phyloP scores from a whole-genome alignment of 2,329 filamentous ascomycete species.

The Diplodia mutila region DNA sequence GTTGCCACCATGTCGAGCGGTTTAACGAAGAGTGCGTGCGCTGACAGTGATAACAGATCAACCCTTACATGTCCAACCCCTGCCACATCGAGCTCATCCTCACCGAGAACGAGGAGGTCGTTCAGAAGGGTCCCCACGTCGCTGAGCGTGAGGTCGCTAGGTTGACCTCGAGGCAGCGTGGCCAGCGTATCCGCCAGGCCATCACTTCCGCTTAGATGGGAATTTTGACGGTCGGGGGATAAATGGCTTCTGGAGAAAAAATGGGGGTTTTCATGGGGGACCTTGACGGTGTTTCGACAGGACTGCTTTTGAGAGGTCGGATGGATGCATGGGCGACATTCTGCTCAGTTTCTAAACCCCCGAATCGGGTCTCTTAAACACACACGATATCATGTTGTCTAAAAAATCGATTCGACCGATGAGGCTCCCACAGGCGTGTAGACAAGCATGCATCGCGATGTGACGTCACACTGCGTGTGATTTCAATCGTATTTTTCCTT shows the following conservation, averaged over 20 bases:
- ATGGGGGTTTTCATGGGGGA: constrained; percentile 21
- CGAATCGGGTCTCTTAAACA: constrained; percentile 23
- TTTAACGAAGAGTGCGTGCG: background rate
- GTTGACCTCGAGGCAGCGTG: constrained; percentile 92
- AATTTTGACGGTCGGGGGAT: background rate
- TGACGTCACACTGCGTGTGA: constrained; percentile 17
- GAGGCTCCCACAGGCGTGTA: constrained; percentile 9
- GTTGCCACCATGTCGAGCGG: constrained; percentile 48
- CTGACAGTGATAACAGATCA: constrained; percentile 68
- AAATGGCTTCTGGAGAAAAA: constrained; percentile 21
- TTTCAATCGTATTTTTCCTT: constrained; percentile 6
- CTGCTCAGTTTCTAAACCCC: constrained; percentile 22
- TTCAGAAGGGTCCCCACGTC: constrained; percentile 81
- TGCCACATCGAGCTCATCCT: constrained; percentile 99
- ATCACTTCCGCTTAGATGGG: constrained; percentile 59
- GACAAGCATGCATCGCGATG: background rate
- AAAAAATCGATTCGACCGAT: constrained; percentile 26
- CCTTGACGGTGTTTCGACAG: constrained; percentile 26
- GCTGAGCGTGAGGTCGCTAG: constrained; percentile 66
- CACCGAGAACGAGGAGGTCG: constrained; percentile 93
- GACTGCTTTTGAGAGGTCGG: constrained; percentile 25
- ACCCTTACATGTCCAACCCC: constrained; percentile 99
- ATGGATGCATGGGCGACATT: constrained; percentile 25
- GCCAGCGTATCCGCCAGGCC: constrained; percentile 64
- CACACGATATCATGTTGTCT: constrained; percentile 27